Evolutionary conservation across 495 filamentous ascomycete genomes (phyloP).

Genomic region (Tricharina praecox): DNA sequence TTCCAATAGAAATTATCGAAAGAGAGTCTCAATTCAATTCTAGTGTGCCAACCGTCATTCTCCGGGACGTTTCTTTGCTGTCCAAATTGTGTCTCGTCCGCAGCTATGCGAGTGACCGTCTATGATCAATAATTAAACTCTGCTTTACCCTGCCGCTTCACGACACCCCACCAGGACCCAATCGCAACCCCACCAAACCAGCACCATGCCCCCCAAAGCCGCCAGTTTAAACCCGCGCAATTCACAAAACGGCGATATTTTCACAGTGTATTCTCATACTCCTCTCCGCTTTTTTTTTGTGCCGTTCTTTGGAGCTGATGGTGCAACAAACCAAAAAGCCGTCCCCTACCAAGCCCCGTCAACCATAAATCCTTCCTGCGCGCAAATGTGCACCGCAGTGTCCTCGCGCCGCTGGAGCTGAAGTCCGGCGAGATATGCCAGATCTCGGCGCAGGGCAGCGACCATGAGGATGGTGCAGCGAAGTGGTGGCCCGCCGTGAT

Average conservation of each 20-base stretch:
- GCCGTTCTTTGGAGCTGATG: background rate
- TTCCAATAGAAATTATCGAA: too few species aligned
- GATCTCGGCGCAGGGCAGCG: background rate
- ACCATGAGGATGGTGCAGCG: background rate
- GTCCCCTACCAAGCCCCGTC: background rate
- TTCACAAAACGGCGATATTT: background rate
- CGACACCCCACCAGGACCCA: too few species aligned
- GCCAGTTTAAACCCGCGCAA: background rate
- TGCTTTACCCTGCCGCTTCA: too few species aligned
- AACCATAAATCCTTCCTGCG: background rate
- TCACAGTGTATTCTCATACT: background rate
- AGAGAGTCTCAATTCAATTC: too few species aligned
- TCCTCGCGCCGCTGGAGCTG: background rate
- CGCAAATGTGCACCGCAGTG: background rate
- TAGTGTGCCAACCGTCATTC: too few species aligned
- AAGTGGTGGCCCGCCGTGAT: constrained; percentile 3
- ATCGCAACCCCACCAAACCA: too few species aligned
- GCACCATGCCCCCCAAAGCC: background rate
- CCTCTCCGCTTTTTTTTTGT: background rate
- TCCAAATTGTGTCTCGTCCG: too few species aligned
- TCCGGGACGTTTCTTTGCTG: too few species aligned
- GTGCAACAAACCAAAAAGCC: background rate
- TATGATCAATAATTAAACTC: too few species aligned
- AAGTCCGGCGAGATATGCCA: background rate
- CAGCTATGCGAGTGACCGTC: too few species aligned